A percentile compares a stretch with the other conserved stretches of the same genome.
Evolutionary conservation across 441 rosid genomes (phyloP).

Genomic region (California macrophylla): DNA sequence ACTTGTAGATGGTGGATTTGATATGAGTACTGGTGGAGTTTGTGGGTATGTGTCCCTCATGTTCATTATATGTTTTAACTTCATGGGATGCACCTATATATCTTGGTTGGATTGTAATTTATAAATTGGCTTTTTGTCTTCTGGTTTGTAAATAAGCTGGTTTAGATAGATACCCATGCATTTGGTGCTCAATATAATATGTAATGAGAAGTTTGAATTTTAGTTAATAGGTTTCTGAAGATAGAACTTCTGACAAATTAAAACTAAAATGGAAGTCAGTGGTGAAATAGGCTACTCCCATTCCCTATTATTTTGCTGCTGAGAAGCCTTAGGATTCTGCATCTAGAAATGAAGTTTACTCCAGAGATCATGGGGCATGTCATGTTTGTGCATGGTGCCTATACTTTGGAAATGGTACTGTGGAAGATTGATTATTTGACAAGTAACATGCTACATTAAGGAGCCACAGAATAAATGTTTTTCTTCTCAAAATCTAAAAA

Average conservation of each 20-base stretch:
- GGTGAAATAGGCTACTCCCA: not conserved
- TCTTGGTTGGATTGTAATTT: not conserved
- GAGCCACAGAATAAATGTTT: not conserved
- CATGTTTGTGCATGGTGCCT: not conserved
- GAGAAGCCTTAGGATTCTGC: no score
- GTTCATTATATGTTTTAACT: slow-evolving; percentile 3
- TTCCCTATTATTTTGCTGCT: not conserved
- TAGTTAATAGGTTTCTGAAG: not conserved
- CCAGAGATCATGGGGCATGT: not conserved
- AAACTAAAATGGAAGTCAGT: not conserved
- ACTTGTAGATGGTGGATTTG: slow-evolving; percentile 80
- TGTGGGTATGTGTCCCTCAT: slow-evolving; percentile 50
- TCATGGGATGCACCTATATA: not conserved
- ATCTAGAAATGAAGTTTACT: no score
- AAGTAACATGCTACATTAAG: not conserved
- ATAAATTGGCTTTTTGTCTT: not conserved
- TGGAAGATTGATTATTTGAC: no score
- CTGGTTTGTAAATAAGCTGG: not conserved
- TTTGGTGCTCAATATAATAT: not conserved
- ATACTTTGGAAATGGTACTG: not conserved
- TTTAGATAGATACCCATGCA: not conserved
- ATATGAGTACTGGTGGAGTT: slow-evolving; percentile 75
- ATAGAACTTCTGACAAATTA: not conserved
- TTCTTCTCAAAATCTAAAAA: no score
- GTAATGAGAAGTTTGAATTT: not conserved